Evolutionary conservation across 768 basidiomycete species (phyloP), one percentile per base, ranked within the genome.

Genomic region (Heimioporus sp.): DNA sequence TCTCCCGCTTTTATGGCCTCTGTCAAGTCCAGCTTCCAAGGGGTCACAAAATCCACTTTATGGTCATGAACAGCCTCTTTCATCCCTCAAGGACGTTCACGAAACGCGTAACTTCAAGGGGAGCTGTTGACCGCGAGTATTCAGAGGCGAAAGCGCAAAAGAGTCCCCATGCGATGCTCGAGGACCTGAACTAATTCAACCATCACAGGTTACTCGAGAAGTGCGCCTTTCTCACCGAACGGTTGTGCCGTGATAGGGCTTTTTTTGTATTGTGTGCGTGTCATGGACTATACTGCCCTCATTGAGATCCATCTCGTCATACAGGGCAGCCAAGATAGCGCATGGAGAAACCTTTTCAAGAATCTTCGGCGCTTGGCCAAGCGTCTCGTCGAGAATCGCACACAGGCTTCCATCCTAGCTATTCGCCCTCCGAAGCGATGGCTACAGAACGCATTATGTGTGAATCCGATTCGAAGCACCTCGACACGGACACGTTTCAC

Each of bases 61-160:
- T 98, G 49, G 97, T 99, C 72, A 98, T 98, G 94, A 99, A 98
- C 76, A 99, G 98, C 68, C 80, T 99, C 30, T 98, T 99, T 73
- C 96, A 96, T 0, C 88, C 97, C 0, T 96, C 72, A 85, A 92
- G 58, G 97, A 99, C 67, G 80, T 99, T 39, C 97, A 99, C 91
- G 90, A 34, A 89, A 86, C 21, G 21, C 5, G 5, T 24, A 5
- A 24, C 21, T 5, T 24, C 21, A 5, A 24, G 21, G 21, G 21
- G 21, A 24, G 21, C 21, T 24, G 3, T 24, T 5, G 21, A 5
- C 21, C 21, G 21, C 21, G 5, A 24, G 21, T 24, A 24, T 24
- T 24, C 21, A 5, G 5, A 24, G 64, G 80, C 79, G n/a, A 65
- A 68, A 61, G 75, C n/a, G n/a, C n/a, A n/a, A n/a, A n/a, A 81